Evolutionary conservation across 768 basidiomycete species (phyloP), one percentile per base, ranked within the genome.

Genomic region (Lactarius sp.): DNA sequence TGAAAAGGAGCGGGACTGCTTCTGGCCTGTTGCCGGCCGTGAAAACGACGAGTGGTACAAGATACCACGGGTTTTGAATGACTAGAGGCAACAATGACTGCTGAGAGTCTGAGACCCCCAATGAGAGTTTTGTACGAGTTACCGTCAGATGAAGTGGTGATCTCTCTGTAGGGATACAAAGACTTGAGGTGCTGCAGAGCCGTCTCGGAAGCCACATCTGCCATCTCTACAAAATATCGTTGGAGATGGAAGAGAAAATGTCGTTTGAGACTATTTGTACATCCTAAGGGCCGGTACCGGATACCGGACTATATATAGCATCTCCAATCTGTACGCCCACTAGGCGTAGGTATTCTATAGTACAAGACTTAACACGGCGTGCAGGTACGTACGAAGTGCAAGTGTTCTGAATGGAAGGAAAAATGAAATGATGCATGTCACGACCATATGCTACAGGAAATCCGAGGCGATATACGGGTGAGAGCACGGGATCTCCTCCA

Each of bases 1-100:
- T 68, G 70, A 85, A 85, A 6, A 88, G 80, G 50, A 71, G 69
- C 9, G 84, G 82, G 37, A 86, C 81, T 2, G 75, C 84, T 36
- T 86, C 84, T 4, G 85, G 80, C 39, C 74, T 74, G 68, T 88
- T 88, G 69, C 81, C 79, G 7, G 83, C 81, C 63, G 78, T 79
- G 70, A 85, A 85, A 1, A 81, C 77, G 37, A 85, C 81, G 8
- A 81, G 79, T 2, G 83, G 78, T 37, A 86, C 74, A 49, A 86
- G 76, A 61, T 81, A 83, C 86, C 86, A 88, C 9, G 85, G 81
- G 59, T 79, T 84, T 4, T 70, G 55, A 13, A 77, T 58, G 27
- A 69, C 71, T 62, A 61, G 68, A 52, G 27, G 37, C 41, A 27
- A 41, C 18, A 6, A 13, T 52, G 51, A 42, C 8, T 37, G 44